Evolutionary conservation across 257 asterid genomes (phyloP).

Genomic region (Penstemon newberryi): DNA sequence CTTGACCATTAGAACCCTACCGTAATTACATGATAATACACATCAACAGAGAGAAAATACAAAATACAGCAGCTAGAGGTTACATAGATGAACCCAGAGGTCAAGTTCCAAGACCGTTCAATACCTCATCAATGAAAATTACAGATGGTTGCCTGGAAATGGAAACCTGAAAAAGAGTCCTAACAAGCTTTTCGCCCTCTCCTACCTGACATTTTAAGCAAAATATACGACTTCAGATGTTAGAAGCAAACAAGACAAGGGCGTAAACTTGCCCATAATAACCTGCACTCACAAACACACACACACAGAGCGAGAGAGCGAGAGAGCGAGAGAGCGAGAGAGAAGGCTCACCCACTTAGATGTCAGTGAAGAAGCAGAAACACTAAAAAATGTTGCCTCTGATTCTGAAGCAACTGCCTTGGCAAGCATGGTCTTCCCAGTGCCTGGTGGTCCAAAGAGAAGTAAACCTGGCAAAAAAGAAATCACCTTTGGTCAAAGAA

Average conservation of each 20-base stretch:
- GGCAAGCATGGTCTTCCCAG: constrained; percentile 98
- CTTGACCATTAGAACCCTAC: background rate
- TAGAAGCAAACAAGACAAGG: constrained; percentile 23
- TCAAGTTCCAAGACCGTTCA: constrained; percentile 21
- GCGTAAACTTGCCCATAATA: constrained; percentile 3
- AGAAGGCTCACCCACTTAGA: constrained; percentile 87
- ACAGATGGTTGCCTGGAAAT: constrained; percentile 94
- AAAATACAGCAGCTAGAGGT: constrained; percentile 1
- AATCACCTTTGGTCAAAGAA: constrained; percentile 19
- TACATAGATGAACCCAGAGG: constrained; percentile 17
- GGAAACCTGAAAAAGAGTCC: constrained; percentile 91
- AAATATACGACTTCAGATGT: constrained; percentile 27
- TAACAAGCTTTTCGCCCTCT: constrained; percentile 98
- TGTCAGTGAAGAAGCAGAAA: constrained; percentile 96
- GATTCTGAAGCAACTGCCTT: constrained; percentile 99
- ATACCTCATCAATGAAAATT: constrained; percentile 97
- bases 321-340: constrained; percentile 25
- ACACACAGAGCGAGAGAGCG: constrained; percentile 2
- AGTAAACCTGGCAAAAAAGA: constrained; percentile 66
- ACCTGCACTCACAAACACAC: background rate
- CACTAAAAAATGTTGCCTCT: constrained; percentile 90
- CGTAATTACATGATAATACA: background rate
- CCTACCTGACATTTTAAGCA: constrained; percentile 67
- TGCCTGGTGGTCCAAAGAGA: constrained; percentile 99
- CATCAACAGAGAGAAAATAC: background rate